A percentile compares a stretch with the other conserved stretches of the same genome.
Conservation (phyloP, 495 filamentous ascomycete genomes). For the Cercophora newfieldiana region DNA sequence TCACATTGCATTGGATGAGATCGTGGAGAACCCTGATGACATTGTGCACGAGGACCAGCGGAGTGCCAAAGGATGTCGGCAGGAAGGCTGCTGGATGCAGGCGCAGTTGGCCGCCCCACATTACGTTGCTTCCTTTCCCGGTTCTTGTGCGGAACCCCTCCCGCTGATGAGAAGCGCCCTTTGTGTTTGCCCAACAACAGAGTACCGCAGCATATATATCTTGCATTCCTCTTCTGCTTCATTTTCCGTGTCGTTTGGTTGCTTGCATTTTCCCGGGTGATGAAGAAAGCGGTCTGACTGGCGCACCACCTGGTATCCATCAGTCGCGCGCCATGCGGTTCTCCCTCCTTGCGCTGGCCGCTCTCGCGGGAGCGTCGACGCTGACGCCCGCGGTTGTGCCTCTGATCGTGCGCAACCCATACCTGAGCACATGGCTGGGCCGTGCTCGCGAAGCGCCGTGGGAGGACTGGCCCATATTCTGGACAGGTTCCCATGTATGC, state of each 20-base stretch:
- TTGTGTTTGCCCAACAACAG: background rate
- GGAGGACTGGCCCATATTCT: constrained; percentile 94
- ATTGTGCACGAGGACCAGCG: constrained; percentile 2
- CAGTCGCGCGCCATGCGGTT: constrained; percentile 30
- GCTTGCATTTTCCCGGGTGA: background rate
- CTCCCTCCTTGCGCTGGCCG: constrained; percentile 40
- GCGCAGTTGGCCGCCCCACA: background rate
- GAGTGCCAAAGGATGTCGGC: background rate
- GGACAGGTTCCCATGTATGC: constrained; percentile 68
- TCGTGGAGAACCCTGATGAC: constrained; percentile 23
- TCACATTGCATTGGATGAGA: constrained; percentile 19
- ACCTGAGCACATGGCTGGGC: constrained; percentile 84
- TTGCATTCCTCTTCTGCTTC: background rate
- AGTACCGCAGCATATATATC: background rate
- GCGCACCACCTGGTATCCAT: background rate
- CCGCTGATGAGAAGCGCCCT: background rate
- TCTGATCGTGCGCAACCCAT: constrained; percentile 86
- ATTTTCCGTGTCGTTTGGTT: background rate
- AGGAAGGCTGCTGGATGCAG: background rate
- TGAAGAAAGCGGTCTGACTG: background rate
- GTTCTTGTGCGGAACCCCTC: background rate
- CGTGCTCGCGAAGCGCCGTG: constrained; percentile 82
- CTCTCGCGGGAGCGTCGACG: constrained; percentile 45
- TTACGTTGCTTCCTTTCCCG: background rate
- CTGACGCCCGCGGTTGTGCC: constrained; percentile 81